These are phyloP conservation scores for Aspergillus phoenicis DNA, from an alignment of 2,329 filamentous ascomycete species.

Conservation along the genomic window DNA sequence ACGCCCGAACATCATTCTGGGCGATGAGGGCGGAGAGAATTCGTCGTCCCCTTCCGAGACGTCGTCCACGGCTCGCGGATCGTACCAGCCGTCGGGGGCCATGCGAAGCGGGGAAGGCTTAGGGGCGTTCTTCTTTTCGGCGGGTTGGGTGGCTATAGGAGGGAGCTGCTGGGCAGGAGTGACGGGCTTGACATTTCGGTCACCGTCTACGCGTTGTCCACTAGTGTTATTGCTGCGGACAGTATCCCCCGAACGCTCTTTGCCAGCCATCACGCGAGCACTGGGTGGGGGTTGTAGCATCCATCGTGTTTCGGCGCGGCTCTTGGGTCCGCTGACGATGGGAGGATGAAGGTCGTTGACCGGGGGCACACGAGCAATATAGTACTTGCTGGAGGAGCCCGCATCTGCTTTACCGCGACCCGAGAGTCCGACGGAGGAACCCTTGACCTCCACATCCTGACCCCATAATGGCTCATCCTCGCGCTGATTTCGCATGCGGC, in stretches of 20 bases:
- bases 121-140: constrained; percentile 2
- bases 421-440: constrained; percentile 57
- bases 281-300: constrained; percentile 92
- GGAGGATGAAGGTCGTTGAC: constrained; percentile 86
- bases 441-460: constrained; percentile 55
- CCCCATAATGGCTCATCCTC: constrained; percentile 90
- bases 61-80: not conserved
- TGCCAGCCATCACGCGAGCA: constrained; percentile 88
- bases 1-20: constrained; percentile 20
- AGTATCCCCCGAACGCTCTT: constrained; percentile 52
- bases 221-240: constrained; percentile 24
- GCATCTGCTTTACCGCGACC: constrained; percentile 41
- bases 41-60: constrained; percentile 2
- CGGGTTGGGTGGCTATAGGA: constrained; percentile 14
- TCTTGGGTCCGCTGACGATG: constrained; percentile 73
- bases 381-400: constrained; percentile 57
- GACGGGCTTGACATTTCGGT: constrained; percentile 10
- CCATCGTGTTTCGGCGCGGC: constrained; percentile 75
- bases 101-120: not conserved
- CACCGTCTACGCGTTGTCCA: constrained; percentile 16
- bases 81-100: constrained; percentile 9
- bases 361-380: constrained; percentile 66
- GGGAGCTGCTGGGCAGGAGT: constrained; percentile 16
- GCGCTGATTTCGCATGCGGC: constrained; percentile 76
- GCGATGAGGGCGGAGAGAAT: constrained; percentile 23